Base-by-base conservation (phyloP, 139 green algal genomes). In the Chlamydomonas incerta region DNA sequence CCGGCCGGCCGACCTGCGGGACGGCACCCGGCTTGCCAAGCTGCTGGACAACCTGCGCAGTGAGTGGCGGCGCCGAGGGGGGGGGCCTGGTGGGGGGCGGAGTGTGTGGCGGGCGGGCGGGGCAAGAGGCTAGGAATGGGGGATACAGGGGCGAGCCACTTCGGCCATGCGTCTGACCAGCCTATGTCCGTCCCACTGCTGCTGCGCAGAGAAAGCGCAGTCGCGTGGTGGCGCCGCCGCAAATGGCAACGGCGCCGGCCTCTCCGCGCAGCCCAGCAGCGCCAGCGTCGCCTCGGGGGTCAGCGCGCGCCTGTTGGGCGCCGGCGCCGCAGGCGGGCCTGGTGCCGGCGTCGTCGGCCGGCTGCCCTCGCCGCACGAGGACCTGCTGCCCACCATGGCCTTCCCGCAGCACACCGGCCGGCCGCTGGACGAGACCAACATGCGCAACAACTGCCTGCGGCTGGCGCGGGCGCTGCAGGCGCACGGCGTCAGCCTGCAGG, bases 401-500 rank as follows among this genome's bases (percentile, higher is more conserved):
- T 86, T 86, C 35, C 68, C 80, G 33, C 80, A 79, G 67, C 72
- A 86, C 29, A 77, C 52, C 23, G 80, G 80, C 0, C 76, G 52
- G 67, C 80, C 80, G 6, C 65, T 86, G 68, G 80, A 86, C 28
- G 80, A 86, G 55, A 41, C 80, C n/a, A 33, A 68, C n/a, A 86
- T 86, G 80, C 80, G 80, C 50, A 86, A 79, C 68, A 86, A 86
- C 80, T 72, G 52, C 69, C 17, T 86, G 3, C 80, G 80, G 26
- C 69, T 94, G 52, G 58, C 74, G 23, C 35, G 41, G 29, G 74
- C 83, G 3, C 79, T 95, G 70, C 80, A 93, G 67, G 47, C 95
- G 67, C 72, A 92, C 72, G 96, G 96, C 81, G 65, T 94, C 26
- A 46, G 70, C 29, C 57, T 95, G 26, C 93, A 93, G 47, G 83